Percentiles rank a stretch among this genome's conserved stretches.
phyloP scores from a whole-genome alignment of 139 green algal species.

The Tetraselmis chui region DNA sequence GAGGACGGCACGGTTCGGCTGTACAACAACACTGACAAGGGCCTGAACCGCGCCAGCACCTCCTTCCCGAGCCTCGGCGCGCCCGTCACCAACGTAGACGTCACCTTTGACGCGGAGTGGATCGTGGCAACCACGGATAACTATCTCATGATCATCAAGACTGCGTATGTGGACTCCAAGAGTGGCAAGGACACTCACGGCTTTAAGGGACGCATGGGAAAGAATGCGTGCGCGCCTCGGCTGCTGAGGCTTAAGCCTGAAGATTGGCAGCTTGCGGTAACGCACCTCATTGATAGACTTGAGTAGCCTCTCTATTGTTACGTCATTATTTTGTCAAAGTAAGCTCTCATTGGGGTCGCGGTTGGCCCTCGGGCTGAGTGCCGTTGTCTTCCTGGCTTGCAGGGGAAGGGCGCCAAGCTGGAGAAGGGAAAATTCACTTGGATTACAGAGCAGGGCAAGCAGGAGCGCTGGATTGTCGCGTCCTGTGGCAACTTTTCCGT shows the following conservation, averaged over 20 bases:
- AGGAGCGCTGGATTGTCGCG: slow-evolving; percentile 82
- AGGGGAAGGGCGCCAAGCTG: slow-evolving; percentile 17
- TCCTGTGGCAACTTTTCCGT: slow-evolving; percentile 69
- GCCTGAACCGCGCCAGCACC: slow-evolving; percentile 72
- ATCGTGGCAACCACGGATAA: slow-evolving; percentile 86
- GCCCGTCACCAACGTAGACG: slow-evolving; percentile 84
- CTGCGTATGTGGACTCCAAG: slow-evolving; percentile 63
- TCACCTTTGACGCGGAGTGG: slow-evolving; percentile 83
- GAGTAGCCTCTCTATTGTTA: no score
- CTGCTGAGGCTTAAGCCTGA: slow-evolving; percentile 81
- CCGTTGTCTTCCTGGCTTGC: not conserved
- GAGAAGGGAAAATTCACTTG: slow-evolving; percentile 71
- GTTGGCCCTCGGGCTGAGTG: no score
- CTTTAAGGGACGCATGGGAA: slow-evolving; percentile 65
- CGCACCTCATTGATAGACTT: no score
- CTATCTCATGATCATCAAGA: slow-evolving; percentile 92
- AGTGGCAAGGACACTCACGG: slow-evolving; percentile 52
- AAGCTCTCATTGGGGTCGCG: no score
- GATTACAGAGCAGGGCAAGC: slow-evolving; percentile 70
- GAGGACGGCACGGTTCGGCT: slow-evolving; percentile 81
- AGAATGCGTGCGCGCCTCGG: slow-evolving; percentile 57
- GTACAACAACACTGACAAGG: slow-evolving; percentile 69
- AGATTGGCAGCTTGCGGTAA: slow-evolving; percentile 30
- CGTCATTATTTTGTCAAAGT: no score
- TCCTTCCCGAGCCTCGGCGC: slow-evolving; percentile 80